Conservation (phyloP, 2,329 filamentous ascomycete genomes). For the Aulographum hederae region DNA sequence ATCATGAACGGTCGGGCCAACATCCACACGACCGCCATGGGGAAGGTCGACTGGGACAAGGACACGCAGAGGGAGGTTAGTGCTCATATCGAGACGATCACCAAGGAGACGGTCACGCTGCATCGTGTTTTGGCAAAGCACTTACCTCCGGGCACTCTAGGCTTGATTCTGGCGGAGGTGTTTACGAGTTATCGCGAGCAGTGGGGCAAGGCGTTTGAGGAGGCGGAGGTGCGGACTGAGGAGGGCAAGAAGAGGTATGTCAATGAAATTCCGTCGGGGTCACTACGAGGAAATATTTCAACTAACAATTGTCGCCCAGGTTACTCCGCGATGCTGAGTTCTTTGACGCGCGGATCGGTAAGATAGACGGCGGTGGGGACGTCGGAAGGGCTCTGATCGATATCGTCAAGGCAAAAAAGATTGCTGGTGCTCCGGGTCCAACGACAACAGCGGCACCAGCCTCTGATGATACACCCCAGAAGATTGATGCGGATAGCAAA, state of each 20-base stretch:
- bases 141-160: slow-evolving; percentile 56
- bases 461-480: too few relatives aligned
- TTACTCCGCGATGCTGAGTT: slow-evolving; percentile 61
- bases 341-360: slow-evolving; percentile 51
- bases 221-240: slow-evolving; percentile 45
- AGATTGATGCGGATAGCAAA: too few relatives aligned
- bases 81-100: slow-evolving; percentile 70
- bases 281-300: slow-evolving; percentile 6
- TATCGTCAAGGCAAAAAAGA: slow-evolving; percentile 40
- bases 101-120: slow-evolving; percentile 69
- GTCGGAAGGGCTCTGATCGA: slow-evolving; percentile 50
- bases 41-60: slow-evolving; percentile 54
- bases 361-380: slow-evolving; percentile 63
- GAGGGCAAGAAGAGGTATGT: slow-evolving; percentile 53
- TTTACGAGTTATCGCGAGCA: slow-evolving; percentile 69
- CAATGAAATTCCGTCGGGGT: background rate
- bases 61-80: slow-evolving; percentile 25
- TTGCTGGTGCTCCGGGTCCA: background rate
- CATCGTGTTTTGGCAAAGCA: slow-evolving; percentile 72
- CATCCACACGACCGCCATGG: slow-evolving; percentile 57
- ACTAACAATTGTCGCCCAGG: slow-evolving; percentile 32
- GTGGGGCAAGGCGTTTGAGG: slow-evolving; percentile 52
- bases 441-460: background rate
- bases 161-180: slow-evolving; percentile 72
- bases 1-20: slow-evolving; percentile 71